These are phyloP conservation scores for Viola odorata DNA, from an alignment of 345 rosid species.

Conservation along the genomic window DNA sequence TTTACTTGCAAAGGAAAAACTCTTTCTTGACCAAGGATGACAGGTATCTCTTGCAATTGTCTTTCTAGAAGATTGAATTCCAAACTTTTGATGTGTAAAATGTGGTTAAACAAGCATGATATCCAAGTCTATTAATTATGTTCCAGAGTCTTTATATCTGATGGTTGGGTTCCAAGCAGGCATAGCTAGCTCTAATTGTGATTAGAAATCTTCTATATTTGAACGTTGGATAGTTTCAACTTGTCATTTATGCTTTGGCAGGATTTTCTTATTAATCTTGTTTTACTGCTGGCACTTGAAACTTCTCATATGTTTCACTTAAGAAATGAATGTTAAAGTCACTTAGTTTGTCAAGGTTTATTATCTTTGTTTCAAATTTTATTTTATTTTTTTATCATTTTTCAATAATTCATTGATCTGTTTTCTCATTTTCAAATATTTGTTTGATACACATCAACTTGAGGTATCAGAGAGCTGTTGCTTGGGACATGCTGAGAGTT, in stretches of 20 bases:
- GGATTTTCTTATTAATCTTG: no score
- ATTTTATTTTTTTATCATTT: not conserved
- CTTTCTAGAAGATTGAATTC: not conserved
- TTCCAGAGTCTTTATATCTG: no score
- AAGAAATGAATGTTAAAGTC: not conserved
- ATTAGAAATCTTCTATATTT: no score
- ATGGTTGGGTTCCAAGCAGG: no score
- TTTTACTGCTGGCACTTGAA: slow-evolving; percentile 2
- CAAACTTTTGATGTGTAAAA: not conserved
- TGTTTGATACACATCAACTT: not conserved
- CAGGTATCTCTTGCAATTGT: slow-evolving; percentile 45
- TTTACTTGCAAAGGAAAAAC: slow-evolving; percentile 68
- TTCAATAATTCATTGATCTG: not conserved
- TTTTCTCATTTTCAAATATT: not conserved
- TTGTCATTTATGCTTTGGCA: no score
- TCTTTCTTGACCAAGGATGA: slow-evolving; percentile 90
- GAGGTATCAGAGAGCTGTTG: slow-evolving; percentile 61
- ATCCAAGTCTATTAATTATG: no score
- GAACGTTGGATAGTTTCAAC: no score
- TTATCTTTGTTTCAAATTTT: not conserved
- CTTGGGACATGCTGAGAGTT: slow-evolving; percentile 97
- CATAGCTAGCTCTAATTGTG: no score
- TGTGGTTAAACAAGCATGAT: not conserved
- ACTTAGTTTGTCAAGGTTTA: not conserved
- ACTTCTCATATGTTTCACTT: not conserved